Percentiles rank a stretch among this genome's conserved stretches.
phyloP scores from a whole-genome alignment of 2,329 filamentous ascomycete genomes.

The Trichoderma breve region DNA sequence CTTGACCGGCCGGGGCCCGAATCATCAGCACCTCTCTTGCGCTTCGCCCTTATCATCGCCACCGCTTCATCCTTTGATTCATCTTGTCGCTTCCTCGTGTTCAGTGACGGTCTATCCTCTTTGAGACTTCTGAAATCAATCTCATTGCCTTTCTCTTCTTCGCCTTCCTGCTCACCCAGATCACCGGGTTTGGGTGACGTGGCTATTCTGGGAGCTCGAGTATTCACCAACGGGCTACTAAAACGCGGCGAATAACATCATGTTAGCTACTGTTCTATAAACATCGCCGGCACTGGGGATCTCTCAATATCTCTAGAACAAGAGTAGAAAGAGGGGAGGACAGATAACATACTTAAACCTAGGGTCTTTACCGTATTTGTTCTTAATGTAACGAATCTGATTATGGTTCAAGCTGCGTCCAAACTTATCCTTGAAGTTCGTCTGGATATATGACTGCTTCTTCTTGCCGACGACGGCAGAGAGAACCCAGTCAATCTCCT shows the following conservation, averaged over 20 bases:
- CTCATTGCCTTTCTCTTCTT: neutral
- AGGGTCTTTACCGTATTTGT: conserved; percentile 42
- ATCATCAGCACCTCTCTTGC: conserved; percentile 8
- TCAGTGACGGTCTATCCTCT: neutral
- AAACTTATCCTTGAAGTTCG: conserved; percentile 31
- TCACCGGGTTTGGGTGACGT: neutral
- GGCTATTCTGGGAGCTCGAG: conserved; percentile 7
- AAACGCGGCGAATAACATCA: neutral
- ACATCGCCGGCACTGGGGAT: neutral
- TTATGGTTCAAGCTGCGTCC: conserved; percentile 32
- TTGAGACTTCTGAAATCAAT: neutral
- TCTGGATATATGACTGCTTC: conserved; percentile 28
- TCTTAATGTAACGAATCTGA: conserved; percentile 41
- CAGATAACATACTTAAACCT: conserved; percentile 35
- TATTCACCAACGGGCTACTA: conserved; percentile 23
- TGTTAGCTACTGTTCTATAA: neutral
- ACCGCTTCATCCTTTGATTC: neutral
- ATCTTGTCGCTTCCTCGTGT: neutral
- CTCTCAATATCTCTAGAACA: too few species aligned
- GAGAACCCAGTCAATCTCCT: conserved; percentile 39
- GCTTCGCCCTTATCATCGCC: neutral
- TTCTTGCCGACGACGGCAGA: conserved; percentile 29
- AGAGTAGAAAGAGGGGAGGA: neutral
- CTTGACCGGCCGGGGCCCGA: neutral
- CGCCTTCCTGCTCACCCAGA: neutral